Evolutionary conservation across 2,329 filamentous ascomycete genomes (phyloP).

Genomic region (Diatrype stigma): DNA sequence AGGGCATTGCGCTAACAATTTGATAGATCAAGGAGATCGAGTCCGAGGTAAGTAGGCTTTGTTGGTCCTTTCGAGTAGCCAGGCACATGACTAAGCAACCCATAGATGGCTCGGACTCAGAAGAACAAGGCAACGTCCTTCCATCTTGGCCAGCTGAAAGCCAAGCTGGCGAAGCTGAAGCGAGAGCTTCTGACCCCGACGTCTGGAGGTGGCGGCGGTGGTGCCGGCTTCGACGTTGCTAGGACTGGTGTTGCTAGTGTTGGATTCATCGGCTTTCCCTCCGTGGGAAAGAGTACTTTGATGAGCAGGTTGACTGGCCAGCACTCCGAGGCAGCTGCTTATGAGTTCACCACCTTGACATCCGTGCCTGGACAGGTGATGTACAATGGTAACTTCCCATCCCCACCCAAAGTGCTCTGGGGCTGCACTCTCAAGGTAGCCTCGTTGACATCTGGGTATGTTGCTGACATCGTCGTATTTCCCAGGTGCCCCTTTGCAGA

Average conservation of each 20-base stretch:
- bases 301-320: conserved; percentile 94
- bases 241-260: conserved; percentile 96
- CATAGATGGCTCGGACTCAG: conserved; percentile 88
- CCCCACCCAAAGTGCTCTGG: background rate
- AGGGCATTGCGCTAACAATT: conserved; percentile 27
- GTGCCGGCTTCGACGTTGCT: conserved; percentile 92
- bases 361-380: conserved; percentile 93
- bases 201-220: conserved; percentile 78
- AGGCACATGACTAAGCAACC: conserved; percentile 11
- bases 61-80: conserved; percentile 3
- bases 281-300: conserved; percentile 95
- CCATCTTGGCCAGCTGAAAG: conserved; percentile 94
- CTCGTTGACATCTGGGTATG: background rate
- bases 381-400: conserved; percentile 65
- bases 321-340: conserved; percentile 94
- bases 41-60: conserved; percentile 66
- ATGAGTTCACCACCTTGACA: conserved; percentile 97
- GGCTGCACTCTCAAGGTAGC: background rate
- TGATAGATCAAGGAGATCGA: conserved; percentile 91
- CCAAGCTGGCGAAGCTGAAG: conserved; percentile 97
- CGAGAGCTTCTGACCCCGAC: conserved; percentile 87
- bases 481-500: conserved; percentile 83
- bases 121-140: conserved; percentile 96
- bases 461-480: conserved; percentile 9
- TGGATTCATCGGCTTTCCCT: conserved; percentile 97